Percentiles rank a stretch among this genome's conserved stretches.
phyloP scores from a whole-genome alignment of 192 early-diverging fungal species.

The Backusella mclennaniae region DNA sequence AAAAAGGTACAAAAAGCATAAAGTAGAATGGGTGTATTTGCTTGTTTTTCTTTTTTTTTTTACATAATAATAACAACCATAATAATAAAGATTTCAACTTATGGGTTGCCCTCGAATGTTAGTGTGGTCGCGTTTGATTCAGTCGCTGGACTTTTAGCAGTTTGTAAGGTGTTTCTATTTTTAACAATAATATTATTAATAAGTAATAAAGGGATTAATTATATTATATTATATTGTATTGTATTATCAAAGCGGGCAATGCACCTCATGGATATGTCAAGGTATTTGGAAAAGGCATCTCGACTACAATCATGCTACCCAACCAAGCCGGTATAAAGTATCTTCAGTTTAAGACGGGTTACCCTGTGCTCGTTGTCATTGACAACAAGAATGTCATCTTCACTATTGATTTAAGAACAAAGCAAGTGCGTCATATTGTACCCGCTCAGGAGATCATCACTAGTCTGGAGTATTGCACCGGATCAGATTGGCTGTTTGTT shows the following conservation, averaged over 20 bases:
- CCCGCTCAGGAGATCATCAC: slow-evolving; percentile 44
- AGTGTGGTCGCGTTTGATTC: slow-evolving; percentile 50
- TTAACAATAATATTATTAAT: neutral
- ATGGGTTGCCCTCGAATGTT: slow-evolving; percentile 40
- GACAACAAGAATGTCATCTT: slow-evolving; percentile 43
- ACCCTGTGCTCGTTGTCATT: slow-evolving; percentile 46
- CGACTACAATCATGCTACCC: slow-evolving; percentile 25
- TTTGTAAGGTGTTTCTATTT: slow-evolving; percentile 37
- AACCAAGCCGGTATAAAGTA: slow-evolving; percentile 42
- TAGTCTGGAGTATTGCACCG: slow-evolving; percentile 40
- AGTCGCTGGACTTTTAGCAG: slow-evolving; percentile 52
- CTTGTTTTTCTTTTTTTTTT: neutral
- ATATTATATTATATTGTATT: neutral
- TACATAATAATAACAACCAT: neutral
- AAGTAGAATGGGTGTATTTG: neutral
- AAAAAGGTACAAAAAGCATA: slow-evolving; percentile 7
- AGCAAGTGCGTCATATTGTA: slow-evolving; percentile 27
- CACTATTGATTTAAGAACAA: slow-evolving; percentile 51
- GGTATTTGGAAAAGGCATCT: slow-evolving; percentile 44
- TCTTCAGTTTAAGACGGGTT: slow-evolving; percentile 51
- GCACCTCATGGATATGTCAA: slow-evolving; percentile 31
- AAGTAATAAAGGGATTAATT: neutral
- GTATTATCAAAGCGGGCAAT: neutral
- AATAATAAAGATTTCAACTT: slow-evolving; percentile 30
- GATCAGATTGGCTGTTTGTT: slow-evolving; percentile 52